Evolutionary conservation across 352 stramenopile genomes (phyloP).

Genomic region (Pythium phragmiticola): DNA sequence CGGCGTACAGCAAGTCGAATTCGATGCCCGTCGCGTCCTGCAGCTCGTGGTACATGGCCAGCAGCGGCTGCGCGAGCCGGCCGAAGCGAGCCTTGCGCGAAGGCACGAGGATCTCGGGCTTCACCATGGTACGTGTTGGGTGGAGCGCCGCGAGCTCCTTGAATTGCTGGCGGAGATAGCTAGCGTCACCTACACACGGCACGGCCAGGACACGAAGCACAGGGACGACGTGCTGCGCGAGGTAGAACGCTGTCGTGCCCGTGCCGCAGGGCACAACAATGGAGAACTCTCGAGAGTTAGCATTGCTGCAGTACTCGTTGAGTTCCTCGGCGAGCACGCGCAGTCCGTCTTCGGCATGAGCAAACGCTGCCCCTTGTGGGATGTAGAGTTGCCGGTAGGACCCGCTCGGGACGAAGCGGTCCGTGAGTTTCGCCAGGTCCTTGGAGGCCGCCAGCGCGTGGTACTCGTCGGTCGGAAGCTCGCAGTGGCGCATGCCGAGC

Average conservation of each 20-base stretch:
- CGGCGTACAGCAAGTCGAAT: constrained; percentile 77
- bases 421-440: constrained; percentile 23
- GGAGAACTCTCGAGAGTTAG: constrained; percentile 31
- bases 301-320: constrained; percentile 49
- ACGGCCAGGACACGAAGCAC: constrained; percentile 52
- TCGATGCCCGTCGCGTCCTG: constrained; percentile 55
- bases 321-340: constrained; percentile 62
- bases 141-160: constrained; percentile 32
- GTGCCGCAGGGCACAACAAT: constrained; percentile 77
- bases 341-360: constrained; percentile 57
- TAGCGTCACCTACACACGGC: constrained; percentile 65
- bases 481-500: constrained; percentile 71
- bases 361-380: constrained; percentile 70
- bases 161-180: constrained; percentile 64
- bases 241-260: constrained; percentile 76
- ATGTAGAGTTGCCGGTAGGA: constrained; percentile 38
- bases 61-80: constrained; percentile 50
- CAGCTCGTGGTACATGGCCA: constrained; percentile 62
- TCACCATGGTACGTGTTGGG: background rate
- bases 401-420: background rate
- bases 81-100: constrained; percentile 68
- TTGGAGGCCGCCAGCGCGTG: constrained; percentile 40
- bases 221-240: constrained; percentile 62
- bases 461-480: constrained; percentile 46
- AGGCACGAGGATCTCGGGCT: constrained; percentile 48